Evolutionary conservation across 495 filamentous ascomycete genomes (phyloP), one percentile per base, ranked within the genome.

Genomic region (Cercophora scortea): DNA sequence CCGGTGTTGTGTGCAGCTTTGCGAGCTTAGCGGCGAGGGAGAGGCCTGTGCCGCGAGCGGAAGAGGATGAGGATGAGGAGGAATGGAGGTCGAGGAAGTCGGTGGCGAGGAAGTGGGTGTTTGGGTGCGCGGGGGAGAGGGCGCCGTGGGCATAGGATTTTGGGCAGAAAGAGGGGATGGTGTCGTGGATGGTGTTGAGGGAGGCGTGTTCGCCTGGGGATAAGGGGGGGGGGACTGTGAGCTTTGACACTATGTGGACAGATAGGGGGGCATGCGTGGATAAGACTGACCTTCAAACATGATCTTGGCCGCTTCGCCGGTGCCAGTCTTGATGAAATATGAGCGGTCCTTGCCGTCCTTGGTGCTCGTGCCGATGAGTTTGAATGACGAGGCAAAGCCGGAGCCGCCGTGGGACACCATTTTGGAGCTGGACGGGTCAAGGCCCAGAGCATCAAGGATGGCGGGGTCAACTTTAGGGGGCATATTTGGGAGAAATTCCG

Each of bases 311-410:
- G 82, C 75, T 34, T 70, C 55, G 3, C 85, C 84, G 9, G 71
- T 69, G 2, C 82, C 87, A 0, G 81, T 92, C 67, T 96, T 95
- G 63, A 95, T 74, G 62, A 96, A 96, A 69, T 81, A 92, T 11
- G 71, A 70, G 33, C 80, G 78, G 36, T 81, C 72, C 57, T 75
- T 69, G 40, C 81, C 79, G 36, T 78, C 55, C 34, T 62, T 65
- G 33, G 69, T 63, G 4, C 17, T 44, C 35, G 79, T 78, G 38
- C 71, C 79, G 13, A 50, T 42, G 25, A 96, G 77, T 51, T 83
- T 84, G 55, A 78, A 80, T 18, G 89, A 91, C 18, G 77, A 85
- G 13, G 86, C 77, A 68, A 92, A 93, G 19, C 85, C 86, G 8
- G 79, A 82, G 36, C 84, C 82, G 40, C 89, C 89, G 55, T 87